Evolutionary conservation across 148 eudicot genomes (phyloP).

Genomic region (Talinum fruticosum): DNA sequence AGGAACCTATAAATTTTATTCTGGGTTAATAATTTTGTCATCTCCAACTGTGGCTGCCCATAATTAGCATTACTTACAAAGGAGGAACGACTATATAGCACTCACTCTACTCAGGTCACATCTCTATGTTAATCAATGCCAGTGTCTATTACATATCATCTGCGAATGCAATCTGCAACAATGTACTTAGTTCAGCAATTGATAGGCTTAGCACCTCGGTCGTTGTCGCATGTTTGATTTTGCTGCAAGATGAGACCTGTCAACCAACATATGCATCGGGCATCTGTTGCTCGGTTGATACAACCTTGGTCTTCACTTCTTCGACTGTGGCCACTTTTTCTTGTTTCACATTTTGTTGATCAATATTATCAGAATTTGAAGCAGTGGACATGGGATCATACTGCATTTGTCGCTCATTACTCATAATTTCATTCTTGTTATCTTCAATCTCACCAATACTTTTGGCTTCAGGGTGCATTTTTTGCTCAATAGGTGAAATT

Average conservation of each 20-base stretch:
- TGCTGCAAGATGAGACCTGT: conserved; percentile 15
- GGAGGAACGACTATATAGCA: conserved; percentile 13
- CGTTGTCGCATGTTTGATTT: conserved; percentile 18
- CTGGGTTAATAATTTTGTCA: conserved; percentile 25
- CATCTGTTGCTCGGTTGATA: conserved; percentile 17
- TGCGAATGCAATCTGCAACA: conserved; percentile 18
- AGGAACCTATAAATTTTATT: conserved; percentile 25
- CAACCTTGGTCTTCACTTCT: conserved; percentile 6
- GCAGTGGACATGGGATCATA: background rate
- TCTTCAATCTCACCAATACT: background rate
- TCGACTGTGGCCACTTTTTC: background rate
- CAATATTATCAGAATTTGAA: conserved; percentile 4
- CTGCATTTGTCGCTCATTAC: background rate
- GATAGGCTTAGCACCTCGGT: conserved; percentile 26
- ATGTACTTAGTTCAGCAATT: conserved; percentile 25
- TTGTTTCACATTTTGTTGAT: background rate
- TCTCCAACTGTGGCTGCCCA: conserved; percentile 26
- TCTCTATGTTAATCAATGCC: conserved; percentile 25
- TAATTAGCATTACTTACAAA: conserved; percentile 37
- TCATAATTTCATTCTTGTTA: conserved; percentile 2
- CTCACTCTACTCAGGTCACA: conserved; percentile 16
- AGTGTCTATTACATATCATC: conserved; percentile 27
- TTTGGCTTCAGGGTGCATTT: conserved; percentile 4
- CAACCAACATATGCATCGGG: conserved; percentile 21
- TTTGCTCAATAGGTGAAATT: conserved; percentile 3